Percentiles rank a stretch among this genome's conserved stretches.
Conservation (phyloP, 768 basidiomycete species). For the Mycena pura region DNA sequence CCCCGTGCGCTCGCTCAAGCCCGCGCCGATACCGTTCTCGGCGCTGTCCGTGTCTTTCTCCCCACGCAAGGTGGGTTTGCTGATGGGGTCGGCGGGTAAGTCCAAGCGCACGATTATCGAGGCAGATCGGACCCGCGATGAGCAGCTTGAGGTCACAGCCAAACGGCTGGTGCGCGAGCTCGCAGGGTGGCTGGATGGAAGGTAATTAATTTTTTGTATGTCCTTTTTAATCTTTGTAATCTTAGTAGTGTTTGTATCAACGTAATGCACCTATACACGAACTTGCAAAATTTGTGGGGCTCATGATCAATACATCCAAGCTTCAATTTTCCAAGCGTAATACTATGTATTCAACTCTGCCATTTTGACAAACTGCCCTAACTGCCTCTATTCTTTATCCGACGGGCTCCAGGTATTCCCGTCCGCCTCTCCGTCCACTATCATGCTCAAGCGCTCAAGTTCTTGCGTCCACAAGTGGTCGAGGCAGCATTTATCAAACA, state of each 20-base stretch:
- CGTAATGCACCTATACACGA: background rate
- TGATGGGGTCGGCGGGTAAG: slow-evolving; percentile 38
- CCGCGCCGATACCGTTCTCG: slow-evolving; percentile 45
- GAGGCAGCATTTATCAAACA: slow-evolving; percentile 69
- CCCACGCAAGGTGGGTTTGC: slow-evolving; percentile 48
- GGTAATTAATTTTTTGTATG: background rate
- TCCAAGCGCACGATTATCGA: slow-evolving; percentile 63
- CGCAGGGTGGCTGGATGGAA: slow-evolving; percentile 44
- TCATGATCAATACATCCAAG: background rate
- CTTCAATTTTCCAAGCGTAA: background rate
- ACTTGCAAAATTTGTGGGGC: background rate
- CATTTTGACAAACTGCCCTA: slow-evolving; percentile 66
- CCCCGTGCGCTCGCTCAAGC: slow-evolving; percentile 10
- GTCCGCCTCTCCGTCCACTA: slow-evolving; percentile 42
- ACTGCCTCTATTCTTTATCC: slow-evolving; percentile 59
- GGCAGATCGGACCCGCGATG: slow-evolving; percentile 55
- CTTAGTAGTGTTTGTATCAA: background rate
- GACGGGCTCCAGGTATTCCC: slow-evolving; percentile 49
- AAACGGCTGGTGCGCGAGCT: slow-evolving; percentile 58
- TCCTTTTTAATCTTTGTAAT: background rate
- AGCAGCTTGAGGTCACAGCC: slow-evolving; percentile 63
- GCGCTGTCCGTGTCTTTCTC: slow-evolving; percentile 49
- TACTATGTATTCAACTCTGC: too few relatives aligned
- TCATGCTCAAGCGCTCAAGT: too few relatives aligned
- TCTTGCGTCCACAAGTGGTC: slow-evolving; percentile 57